phyloP scores from a whole-genome alignment of 768 basidiomycete species.

The Glaciozyma antarctica region DNA sequence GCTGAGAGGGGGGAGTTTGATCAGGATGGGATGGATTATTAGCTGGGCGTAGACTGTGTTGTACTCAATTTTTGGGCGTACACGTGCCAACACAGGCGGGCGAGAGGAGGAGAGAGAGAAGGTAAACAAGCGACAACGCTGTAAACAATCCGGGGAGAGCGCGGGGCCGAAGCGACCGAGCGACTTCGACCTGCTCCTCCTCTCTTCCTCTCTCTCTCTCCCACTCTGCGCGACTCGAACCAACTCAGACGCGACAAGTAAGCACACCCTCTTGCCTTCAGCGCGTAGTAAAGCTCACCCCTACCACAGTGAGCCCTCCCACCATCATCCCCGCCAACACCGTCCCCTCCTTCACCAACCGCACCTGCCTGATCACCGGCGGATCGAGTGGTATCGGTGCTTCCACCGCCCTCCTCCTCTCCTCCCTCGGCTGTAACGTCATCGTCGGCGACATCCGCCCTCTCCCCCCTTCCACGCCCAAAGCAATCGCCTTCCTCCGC shows the following conservation, averaged over 20 bases:
- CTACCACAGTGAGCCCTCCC: neutral
- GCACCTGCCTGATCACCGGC: neutral
- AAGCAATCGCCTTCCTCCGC: neutral
- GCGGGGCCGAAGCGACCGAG: too few relatives aligned
- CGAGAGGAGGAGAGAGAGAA: neutral
- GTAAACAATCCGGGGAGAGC: neutral
- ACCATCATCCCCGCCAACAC: neutral
- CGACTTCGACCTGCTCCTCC: too few relatives aligned
- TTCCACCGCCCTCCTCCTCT: neutral
- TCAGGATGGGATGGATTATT: constrained; percentile 12
- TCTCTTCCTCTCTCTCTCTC: too few relatives aligned
- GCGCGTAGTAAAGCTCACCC: too few relatives aligned
- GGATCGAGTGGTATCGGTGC: neutral
- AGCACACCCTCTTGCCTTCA: too few relatives aligned
- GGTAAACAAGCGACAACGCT: neutral
- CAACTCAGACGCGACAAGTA: too few relatives aligned
- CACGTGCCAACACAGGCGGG: neutral
- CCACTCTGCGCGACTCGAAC: too few relatives aligned
- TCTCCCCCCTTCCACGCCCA: neutral
- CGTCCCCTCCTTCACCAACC: neutral
- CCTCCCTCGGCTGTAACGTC: neutral
- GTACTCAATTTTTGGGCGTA: neutral
- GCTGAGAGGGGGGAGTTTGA: neutral
- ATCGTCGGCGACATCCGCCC: neutral
- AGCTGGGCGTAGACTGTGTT: neutral